Evolutionary conservation across 1,139 yeast genomes (phyloP), one percentile per base, ranked within the genome.

Genomic region (Debaryomyces nepalensis): DNA sequence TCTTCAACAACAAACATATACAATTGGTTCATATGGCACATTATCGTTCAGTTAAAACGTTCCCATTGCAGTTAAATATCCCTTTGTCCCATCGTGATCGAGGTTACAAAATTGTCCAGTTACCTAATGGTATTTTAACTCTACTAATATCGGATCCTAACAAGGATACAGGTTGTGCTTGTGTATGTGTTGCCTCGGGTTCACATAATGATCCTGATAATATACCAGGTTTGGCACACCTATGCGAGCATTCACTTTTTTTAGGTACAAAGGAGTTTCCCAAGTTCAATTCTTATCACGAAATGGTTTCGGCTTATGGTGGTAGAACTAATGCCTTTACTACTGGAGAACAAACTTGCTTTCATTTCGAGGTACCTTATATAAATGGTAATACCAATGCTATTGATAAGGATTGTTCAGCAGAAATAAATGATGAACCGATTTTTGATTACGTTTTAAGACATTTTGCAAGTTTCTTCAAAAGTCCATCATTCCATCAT

Each of bases 171-270:
- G 77, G 78, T 1, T 67, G 84, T 1, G 50, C 61, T 11, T 55
- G 73, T 0, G 41, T 84, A 3, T 68, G 84, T 14, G 80, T 84
- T 0, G 78, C 79, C 0, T 56, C 82, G 0, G 93, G 93, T 1
- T 81, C 89, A 1, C 77, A 77, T 53, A 68, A 75, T 40, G 91
- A 86, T 51, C 84, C 87, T 1, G 65, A 62, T 3, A 64, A 67
- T 1, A 41, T 74, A 0, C 75, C 75, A 0, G 93, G 93, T 0
- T 51, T 85, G 27, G 91, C 93, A 0, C 95, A 86, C 62, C 67
- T 85, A 33, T 83, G 89, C 56, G 93, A 86, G 48, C 93, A 86
- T 58, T 70, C 81, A 75, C 50, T 85, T 1, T 73, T 82, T 39
- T 68, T 77, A 37, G 87, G 87, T 1, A 77, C 87, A 0, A 76